Evolutionary conservation across 2,329 filamentous ascomycete species (phyloP), one percentile per base, ranked within the genome.

Genomic region (Daldinia sp.): DNA sequence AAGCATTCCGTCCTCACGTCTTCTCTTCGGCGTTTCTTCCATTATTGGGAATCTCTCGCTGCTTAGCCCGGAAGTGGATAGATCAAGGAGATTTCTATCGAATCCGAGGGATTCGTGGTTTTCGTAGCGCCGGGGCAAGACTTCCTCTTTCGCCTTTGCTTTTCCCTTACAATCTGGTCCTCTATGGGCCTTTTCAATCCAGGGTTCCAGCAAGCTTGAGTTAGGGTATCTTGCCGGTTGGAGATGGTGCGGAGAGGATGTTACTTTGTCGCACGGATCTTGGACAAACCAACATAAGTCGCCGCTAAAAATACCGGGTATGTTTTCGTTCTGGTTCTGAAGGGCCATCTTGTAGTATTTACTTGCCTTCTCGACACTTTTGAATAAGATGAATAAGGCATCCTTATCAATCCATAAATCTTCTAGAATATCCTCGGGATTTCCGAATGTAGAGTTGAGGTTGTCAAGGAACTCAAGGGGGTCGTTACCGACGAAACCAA

Each of bases 211-310:
- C 19, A 51, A 17, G 32, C 64, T 67, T 17, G 10, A 6, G n/a
- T 60, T 25, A 0, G 21, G 17, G 1, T 29, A 60, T 19, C 63
- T 50, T 10, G 61, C 57, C 4, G 49, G 32, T 3, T 13, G n/a
- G 19, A 21, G 19, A 8, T 15, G 52, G 2, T n/a, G 2, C 50
- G 4, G 4, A 61, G n/a, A 1, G 54, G 58, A n/a, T n/a, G n/a
- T n/a, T n/a, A n/a, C n/a, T 3, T 21, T 10, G 11, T 61, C 45
- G 21, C 66, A 67, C 0, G 61, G 59, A 29, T 68, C 66, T 4
- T 3, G 19, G 3, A 39, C 49, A 32, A 66, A 64, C 9, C 27
- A 47, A 13, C 56, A 23, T 3, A 27, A 7, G 10, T 54, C 27
- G 1, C n/a, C 13, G 1, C 29, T n/a, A 8, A 55, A 48, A 2